Evolutionary conservation across 176 grass and related monocot species (phyloP).

Genomic region (Oryza meyeriana): DNA sequence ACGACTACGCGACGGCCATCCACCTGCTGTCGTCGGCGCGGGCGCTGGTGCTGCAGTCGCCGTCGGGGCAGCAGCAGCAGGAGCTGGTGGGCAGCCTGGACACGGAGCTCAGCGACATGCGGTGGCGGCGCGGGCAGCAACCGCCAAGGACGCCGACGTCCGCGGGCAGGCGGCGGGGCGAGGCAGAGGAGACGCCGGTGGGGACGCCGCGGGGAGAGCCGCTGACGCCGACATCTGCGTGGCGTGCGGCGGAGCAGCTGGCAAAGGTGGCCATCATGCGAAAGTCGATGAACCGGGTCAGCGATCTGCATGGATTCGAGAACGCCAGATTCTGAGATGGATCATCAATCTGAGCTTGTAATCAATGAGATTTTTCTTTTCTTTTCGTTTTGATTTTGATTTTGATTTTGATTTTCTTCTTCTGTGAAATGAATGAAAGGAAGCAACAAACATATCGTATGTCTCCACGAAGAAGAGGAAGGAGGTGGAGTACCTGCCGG

Average conservation of each 20-base stretch:
- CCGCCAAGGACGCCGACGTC: conserved; percentile 23
- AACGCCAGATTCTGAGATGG: conserved; percentile 76
- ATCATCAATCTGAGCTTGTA: no score
- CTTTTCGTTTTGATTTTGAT: background rate
- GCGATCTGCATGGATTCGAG: conserved; percentile 95
- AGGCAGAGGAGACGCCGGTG: background rate
- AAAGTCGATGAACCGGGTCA: conserved; percentile 85
- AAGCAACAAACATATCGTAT: background rate
- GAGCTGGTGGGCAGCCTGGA: conserved; percentile 60
- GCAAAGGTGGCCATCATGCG: conserved; percentile 95
- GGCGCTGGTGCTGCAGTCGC: conserved; percentile 58
- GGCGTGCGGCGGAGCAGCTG: conserved; percentile 96
- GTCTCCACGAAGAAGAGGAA: no score
- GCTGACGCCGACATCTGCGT: conserved; percentile 82
- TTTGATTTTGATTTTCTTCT: background rate
- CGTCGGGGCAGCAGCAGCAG: conserved; percentile 36
- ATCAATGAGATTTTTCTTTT: background rate
- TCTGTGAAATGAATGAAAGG: background rate
- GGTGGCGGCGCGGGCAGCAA: conserved; percentile 41
- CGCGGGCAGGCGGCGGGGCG: conserved; percentile 20
- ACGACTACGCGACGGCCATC: conserved; percentile 64
- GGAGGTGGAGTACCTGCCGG: background rate
- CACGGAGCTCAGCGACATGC: conserved; percentile 65
- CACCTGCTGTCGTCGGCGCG: conserved; percentile 82
- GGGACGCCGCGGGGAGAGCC: conserved; percentile 51